A percentile compares a stretch with the other conserved stretches of the same genome.
phyloP scores from a whole-genome alignment of 169 alveolate genomes.

The Plasmodium knowlesi region DNA sequence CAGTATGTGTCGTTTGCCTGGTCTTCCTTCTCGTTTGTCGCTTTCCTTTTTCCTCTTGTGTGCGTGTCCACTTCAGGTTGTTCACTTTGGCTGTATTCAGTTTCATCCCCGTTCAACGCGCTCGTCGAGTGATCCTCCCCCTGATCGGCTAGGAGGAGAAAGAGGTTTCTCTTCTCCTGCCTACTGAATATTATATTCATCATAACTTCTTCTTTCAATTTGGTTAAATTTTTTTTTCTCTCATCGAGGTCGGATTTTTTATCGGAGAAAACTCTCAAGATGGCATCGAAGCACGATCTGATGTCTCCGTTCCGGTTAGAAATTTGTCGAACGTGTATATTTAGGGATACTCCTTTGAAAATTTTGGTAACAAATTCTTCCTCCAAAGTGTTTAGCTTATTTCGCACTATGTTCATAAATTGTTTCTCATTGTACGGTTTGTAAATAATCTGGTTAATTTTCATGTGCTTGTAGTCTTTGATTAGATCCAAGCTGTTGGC shows the following conservation, averaged over 20 bases:
- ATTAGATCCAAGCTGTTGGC: conserved; percentile 64
- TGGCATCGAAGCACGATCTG: conserved; percentile 71
- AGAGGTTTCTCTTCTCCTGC: conserved; percentile 48
- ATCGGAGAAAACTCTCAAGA: conserved; percentile 48
- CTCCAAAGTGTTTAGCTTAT: conserved; percentile 45
- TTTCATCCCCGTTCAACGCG: background rate
- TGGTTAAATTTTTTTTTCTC: conserved; percentile 51
- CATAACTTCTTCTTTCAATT: conserved; percentile 61
- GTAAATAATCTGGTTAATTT: conserved; percentile 67
- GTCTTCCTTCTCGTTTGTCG: conserved; percentile 3
- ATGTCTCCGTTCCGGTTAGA: conserved; percentile 66
- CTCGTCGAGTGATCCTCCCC: background rate
- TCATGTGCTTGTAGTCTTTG: conserved; percentile 58
- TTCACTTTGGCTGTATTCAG: background rate
- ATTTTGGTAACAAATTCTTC: conserved; percentile 45
- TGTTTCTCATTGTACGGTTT: conserved; percentile 68
- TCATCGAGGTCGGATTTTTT: conserved; percentile 58
- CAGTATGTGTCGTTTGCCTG: background rate
- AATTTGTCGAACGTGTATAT: conserved; percentile 70
- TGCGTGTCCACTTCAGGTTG: background rate
- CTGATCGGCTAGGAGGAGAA: conserved; percentile 20
- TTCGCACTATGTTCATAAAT: conserved; percentile 46
- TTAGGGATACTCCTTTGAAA: conserved; percentile 67
- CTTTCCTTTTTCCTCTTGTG: background rate
- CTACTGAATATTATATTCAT: conserved; percentile 67